Evolutionary conservation across 148 eudicot species (phyloP), one percentile per base, ranked within the genome.

Genomic region (Rhododendron williamsianum): DNA sequence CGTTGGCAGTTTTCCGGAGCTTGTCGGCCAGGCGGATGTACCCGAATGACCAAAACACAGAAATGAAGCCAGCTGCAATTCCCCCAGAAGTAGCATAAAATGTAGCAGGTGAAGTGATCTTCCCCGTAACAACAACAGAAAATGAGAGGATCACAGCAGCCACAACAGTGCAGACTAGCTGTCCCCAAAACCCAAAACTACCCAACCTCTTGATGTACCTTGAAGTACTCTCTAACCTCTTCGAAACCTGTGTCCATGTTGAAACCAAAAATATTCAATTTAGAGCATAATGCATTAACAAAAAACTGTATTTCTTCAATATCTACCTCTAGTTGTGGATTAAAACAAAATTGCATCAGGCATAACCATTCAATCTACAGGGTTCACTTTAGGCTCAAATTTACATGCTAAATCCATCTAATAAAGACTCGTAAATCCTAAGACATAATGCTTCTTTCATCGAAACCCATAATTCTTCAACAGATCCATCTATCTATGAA

Each of bases 1-100:
- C 94, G 88, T 89, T 92, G 63, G 95, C 98, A 81, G 96, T 94
- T 88, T 35, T 95, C 36, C 92, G 94, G 35, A 97, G 98, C 90
- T 78, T 93, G 51, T 95, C 98, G 52, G 98, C 91, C 35, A 97
- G 91, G 13, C 96, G 95, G 83, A 97, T 88, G 89, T 97, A 97
- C 76, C 99, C 99, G 91, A 95, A 97, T 38, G 99, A 92, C 93
- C 93, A 95, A 83, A 97, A 95, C 41, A 97, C 98, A 16, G 98
- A 95, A 83, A 97, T 85, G 85, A 97, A 97, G 36, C 93, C 98
- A 45, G 98, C 98, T 51, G 91, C 98, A 83, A 97, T 94, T 25
- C 94, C 98, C 54, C 92, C 98, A 48, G 98, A 92, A 33, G 98
- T 97, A 69, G 99, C 73, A 88, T 95, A 95, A 83, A 97, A 97